Percentiles rank a stretch among this genome's conserved stretches.
Evolutionary conservation across 108 stramenopile species (phyloP).

Genomic region (Conticribra weissflogii): DNA sequence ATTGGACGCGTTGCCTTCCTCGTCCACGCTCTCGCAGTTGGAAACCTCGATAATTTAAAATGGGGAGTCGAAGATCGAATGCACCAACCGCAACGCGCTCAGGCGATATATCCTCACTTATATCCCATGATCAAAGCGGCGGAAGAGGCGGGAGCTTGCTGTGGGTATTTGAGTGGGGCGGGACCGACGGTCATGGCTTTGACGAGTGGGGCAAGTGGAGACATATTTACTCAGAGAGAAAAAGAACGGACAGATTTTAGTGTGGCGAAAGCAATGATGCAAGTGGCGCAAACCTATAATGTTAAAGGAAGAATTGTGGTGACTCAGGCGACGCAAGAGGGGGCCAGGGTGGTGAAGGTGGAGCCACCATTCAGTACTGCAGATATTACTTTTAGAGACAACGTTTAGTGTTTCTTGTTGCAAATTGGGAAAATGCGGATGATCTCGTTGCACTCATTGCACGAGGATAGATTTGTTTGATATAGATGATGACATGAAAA

Average conservation of each 20-base stretch:
- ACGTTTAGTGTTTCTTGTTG: conserved; percentile 59
- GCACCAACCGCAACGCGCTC: conserved; percentile 97
- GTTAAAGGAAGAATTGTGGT: conserved; percentile 84
- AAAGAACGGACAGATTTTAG: conserved; percentile 93
- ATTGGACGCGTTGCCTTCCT: conserved; percentile 96
- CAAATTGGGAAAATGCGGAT: too few relatives aligned
- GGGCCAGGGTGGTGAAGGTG: conserved; percentile 83
- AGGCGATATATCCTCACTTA: conserved; percentile 90
- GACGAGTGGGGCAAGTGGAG: conserved; percentile 94
- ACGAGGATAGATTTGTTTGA: too few relatives aligned
- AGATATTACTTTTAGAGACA: conserved; percentile 82
- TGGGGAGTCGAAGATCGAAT: conserved; percentile 93
- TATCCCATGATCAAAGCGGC: conserved; percentile 96
- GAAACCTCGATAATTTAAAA: conserved; percentile 92
- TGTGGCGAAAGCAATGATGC: conserved; percentile 96
- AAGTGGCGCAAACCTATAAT: conserved; percentile 76
- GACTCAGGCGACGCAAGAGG: conserved; percentile 78
- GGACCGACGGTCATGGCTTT: conserved; percentile 98
- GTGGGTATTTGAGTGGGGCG: conserved; percentile 93
- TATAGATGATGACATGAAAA: too few relatives aligned
- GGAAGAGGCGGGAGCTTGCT: conserved; percentile 91
- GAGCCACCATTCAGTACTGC: conserved; percentile 87
- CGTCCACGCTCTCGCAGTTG: conserved; percentile 88
- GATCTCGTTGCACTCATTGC: too few relatives aligned
- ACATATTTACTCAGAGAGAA: conserved; percentile 96